A percentile compares a stretch with the other conserved stretches of the same genome.
These are phyloP conservation scores for Tetrastigma voinierianum DNA, from an alignment of 164 flowering plant genomes.

Conservation along the genomic window DNA sequence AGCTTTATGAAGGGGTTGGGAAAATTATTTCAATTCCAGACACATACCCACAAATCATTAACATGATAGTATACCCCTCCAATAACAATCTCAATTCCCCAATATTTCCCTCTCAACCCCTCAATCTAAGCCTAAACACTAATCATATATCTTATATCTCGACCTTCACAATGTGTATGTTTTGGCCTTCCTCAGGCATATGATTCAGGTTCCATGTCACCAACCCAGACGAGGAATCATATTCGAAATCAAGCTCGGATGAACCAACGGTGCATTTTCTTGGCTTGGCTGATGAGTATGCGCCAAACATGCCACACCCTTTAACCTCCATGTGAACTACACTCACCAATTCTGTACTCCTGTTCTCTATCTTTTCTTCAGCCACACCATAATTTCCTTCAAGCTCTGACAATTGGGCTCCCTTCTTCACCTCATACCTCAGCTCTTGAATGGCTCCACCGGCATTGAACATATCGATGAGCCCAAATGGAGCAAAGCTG, in stretches of 20 bases:
- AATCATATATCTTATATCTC: slow-evolving; percentile 38
- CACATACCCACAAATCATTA: too few relatives aligned
- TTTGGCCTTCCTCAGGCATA: slow-evolving; percentile 49
- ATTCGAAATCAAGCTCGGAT: slow-evolving; percentile 38
- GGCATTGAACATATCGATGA: slow-evolving; percentile 65
- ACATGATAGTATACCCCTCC: not conserved
- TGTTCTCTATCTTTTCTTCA: slow-evolving; percentile 20
- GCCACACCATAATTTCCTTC: slow-evolving; percentile 8
- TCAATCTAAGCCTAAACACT: slow-evolving; percentile 1
- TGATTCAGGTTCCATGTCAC: slow-evolving; percentile 40
- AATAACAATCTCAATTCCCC: not conserved
- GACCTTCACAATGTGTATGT: slow-evolving; percentile 46
- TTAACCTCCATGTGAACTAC: slow-evolving; percentile 54
- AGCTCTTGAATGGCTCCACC: slow-evolving; percentile 70
- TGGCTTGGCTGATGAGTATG: slow-evolving; percentile 68
- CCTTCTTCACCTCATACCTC: slow-evolving; percentile 31
- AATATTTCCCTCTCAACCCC: not conserved
- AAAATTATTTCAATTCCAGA: too few relatives aligned
- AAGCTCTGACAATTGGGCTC: slow-evolving; percentile 17
- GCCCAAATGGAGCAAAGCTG: slow-evolving; percentile 70
- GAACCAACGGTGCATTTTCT: slow-evolving; percentile 53
- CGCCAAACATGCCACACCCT: slow-evolving; percentile 84
- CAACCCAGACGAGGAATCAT: slow-evolving; percentile 58
- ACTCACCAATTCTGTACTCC: slow-evolving; percentile 27
- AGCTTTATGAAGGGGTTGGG: too few relatives aligned